Percentiles rank a stretch among this genome's conserved stretches.
phyloP scores from a whole-genome alignment of 306 rosid genomes.

The Erythrophleum fordii region DNA sequence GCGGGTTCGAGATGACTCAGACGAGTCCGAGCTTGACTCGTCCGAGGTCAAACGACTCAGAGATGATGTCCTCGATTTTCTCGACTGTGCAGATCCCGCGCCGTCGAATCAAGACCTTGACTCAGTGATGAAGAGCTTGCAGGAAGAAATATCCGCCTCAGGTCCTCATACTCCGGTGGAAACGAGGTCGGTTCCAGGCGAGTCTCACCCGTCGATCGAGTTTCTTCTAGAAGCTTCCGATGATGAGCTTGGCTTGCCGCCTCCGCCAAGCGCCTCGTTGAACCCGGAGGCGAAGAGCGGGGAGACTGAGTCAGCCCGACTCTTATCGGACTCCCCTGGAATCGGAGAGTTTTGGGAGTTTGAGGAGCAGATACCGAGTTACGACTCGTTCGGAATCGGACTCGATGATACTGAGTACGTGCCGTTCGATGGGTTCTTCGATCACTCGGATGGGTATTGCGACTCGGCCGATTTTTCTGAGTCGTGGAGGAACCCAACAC shows the following conservation, averaged over 20 bases:
- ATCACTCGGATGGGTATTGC: constrained; percentile 48
- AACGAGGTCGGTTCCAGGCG: constrained; percentile 49
- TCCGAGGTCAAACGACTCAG: constrained; percentile 50
- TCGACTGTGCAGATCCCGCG: constrained; percentile 49
- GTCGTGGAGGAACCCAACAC: constrained; percentile 41
- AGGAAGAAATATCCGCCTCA: constrained; percentile 53
- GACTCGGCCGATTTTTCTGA: constrained; percentile 52
- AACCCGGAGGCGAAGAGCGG: constrained; percentile 17
- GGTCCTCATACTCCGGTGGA: constrained; percentile 45
- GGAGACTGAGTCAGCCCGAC: constrained; percentile 43
- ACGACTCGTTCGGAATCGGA: constrained; percentile 48
- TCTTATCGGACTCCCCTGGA: constrained; percentile 47
- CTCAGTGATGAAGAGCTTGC: constrained; percentile 54
- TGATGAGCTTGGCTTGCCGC: constrained; percentile 62
- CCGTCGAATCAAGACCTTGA: constrained; percentile 55
- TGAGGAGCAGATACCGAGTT: constrained; percentile 49
- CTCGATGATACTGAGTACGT: constrained; percentile 37
- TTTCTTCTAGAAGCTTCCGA: constrained; percentile 62
- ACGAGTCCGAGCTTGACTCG: constrained; percentile 40
- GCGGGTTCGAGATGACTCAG: constrained; percentile 47
- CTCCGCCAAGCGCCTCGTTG: constrained; percentile 38
- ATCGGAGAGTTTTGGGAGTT: constrained; percentile 53
- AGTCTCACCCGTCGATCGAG: constrained; percentile 52
- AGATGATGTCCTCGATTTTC: constrained; percentile 47
- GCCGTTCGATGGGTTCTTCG: constrained; percentile 56